Evolutionary conservation across 192 early-diverging fungal genomes (phyloP).

Genomic region (Pilobolus umbonatus): DNA sequence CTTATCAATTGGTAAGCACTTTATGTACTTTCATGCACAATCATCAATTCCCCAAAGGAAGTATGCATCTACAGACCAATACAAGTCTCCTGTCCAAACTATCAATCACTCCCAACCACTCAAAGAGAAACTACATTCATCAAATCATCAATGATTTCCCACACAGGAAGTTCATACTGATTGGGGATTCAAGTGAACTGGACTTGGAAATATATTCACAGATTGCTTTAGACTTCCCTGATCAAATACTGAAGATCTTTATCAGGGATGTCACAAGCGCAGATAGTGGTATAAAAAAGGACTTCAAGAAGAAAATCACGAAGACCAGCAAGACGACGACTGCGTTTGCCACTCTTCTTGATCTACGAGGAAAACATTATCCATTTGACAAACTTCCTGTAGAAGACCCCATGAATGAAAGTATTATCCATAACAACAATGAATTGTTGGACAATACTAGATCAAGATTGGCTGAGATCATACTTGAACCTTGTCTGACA

Average conservation of each 20-base stretch:
- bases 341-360: too few relatives aligned
- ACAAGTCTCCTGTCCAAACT: constrained; percentile 58
- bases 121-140: constrained; percentile 51
- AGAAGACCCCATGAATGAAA: too few relatives aligned
- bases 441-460: not conserved
- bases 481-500: not conserved
- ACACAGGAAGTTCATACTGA: constrained; percentile 68
- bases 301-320: too few relatives aligned
- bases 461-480: not conserved
- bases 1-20: constrained; percentile 75
- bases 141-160: constrained; percentile 60
- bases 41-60: constrained; percentile 71
- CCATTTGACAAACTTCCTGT: too few relatives aligned
- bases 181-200: constrained; percentile 83
- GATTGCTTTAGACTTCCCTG: constrained; percentile 56
- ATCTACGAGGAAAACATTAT: too few relatives aligned
- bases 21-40: constrained; percentile 58
- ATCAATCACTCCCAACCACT: constrained; percentile 29
- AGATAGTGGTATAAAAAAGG: too few relatives aligned
- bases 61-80: constrained; percentile 61
- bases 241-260: constrained; percentile 76
- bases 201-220: constrained; percentile 77
- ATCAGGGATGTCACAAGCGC: constrained; percentile 66
- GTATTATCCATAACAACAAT: too few relatives aligned
- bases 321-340: too few relatives aligned